Evolutionary conservation across 768 basidiomycete genomes (phyloP), one percentile per base, ranked within the genome.

Genomic region (Tricholoma sp.): DNA sequence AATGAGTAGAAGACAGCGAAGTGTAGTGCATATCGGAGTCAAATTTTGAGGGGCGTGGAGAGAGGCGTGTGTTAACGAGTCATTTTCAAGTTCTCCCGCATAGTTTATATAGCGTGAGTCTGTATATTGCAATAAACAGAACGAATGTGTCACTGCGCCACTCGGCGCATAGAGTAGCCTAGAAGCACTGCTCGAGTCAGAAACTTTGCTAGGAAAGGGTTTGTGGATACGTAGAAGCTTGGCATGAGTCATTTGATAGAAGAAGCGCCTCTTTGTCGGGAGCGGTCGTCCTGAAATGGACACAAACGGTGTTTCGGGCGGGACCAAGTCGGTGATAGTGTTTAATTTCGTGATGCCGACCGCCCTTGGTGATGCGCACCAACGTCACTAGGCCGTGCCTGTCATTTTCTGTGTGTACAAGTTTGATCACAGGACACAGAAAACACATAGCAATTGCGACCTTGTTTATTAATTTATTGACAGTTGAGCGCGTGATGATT

Each of bases 41-140:
- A 53, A 13, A n/a, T 17, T 17, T 29, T 32, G 17, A 31, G 47
- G 29, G 47, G 0, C 29, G 47, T 44, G 41, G 39, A 15, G 39
- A 28, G n/a, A 41, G 52, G 39, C 39, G n/a, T 29, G 32, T 44
- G 41, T n/a, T 32, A n/a, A 32, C 41, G 52, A 53, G 52, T 53
- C 52, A 53, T 53, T 44, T 53, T n/a, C n/a, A n/a, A n/a, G n/a
- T n/a, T 44, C 32, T 33, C 24, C 24, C n/a, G 4, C 4, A 31
- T 32, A 13, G 39, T n/a, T 20, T 53, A 44, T 53, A 53, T 53
- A 53, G 29, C 1, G 17, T 7, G 10, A 31, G 41, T 17, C 28
- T 28, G 41, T 53, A 17, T 29, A 53, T 31, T 13, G 8, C 24
- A 29, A 31, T 24, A 28, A 53, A 53, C 41, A 42, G 52, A 44